phyloP scores from a whole-genome alignment of 176 grass and related monocot species.

The Musa itinerans region DNA sequence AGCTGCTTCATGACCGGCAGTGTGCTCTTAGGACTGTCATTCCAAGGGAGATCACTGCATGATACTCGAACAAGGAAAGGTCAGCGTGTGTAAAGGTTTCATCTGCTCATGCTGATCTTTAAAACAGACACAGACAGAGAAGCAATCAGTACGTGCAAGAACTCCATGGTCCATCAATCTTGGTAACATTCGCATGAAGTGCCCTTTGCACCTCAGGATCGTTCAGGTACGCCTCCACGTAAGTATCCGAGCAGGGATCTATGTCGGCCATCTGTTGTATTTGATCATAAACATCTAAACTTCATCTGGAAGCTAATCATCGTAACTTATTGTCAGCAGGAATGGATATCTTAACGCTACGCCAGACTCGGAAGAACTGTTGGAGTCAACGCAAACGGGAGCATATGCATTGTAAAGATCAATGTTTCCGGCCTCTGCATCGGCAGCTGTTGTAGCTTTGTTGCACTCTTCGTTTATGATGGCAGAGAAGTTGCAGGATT shows the following conservation, averaged over 20 bases:
- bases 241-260: background rate
- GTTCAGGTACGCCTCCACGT: background rate
- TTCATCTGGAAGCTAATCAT: background rate
- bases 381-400: background rate
- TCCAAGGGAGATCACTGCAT: background rate
- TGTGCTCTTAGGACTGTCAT: slow-evolving; percentile 5
- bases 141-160: background rate
- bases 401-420: slow-evolving; percentile 5
- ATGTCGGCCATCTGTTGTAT: background rate
- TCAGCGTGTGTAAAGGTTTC: background rate
- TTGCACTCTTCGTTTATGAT: background rate
- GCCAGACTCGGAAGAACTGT: background rate
- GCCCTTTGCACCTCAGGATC: background rate
- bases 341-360: background rate
- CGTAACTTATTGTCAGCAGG: background rate
- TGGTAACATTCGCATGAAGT: background rate
- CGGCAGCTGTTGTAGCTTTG: background rate
- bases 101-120: background rate
- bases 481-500: background rate
- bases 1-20: slow-evolving; percentile 16
- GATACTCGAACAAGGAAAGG: background rate
- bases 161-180: background rate
- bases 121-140: background rate
- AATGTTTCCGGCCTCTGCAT: background rate
- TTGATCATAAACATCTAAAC: background rate